Base-by-base conservation (phyloP, 805 yeast genomes). In the Candida maesae region DNA sequence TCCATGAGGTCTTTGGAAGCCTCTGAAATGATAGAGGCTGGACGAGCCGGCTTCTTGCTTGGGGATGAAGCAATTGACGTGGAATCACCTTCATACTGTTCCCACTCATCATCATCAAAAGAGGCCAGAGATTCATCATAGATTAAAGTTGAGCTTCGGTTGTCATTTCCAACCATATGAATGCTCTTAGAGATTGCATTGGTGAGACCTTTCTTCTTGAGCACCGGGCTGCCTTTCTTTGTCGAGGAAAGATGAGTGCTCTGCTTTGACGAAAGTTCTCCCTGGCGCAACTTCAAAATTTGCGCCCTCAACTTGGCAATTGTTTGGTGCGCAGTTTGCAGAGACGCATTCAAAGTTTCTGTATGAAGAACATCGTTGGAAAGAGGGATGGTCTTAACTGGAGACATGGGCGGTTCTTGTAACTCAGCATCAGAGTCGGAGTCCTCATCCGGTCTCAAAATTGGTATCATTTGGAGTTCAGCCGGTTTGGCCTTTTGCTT, bases 261-360 rank as follows among this genome's bases (percentile, higher is more conserved):
- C 17, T 47, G 45, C 27, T 50, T 53, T 12, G 36, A 35, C 12
- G 45, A 36, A 6, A 56, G 31, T 30, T 56, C 60, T 34, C 50
- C 51, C 8, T 54, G 50, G 31, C 61, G 58, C 4, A 59, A 32
- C 36, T 54, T 54, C 17, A 47, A 32, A 17, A 59, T 53, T 42
- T 58, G 59, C 8, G 53, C 64, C 56, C 84, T 73, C 46, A 84
- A 67, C 51, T 73, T 79, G n/a, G 77, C 63, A 35, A 84, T 78
- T 2, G 79, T 73, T 45, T 72, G 69, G 51, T 81, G 77, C 5
- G 90, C 83, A 60, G 74, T 85, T 14, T 70, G 68, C 50, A 86
- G 67, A 18, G 84, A 80, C 0, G 83, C 72, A 47, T 73, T 70
- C 48, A 84, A 61, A 1, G 89, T 80, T 53, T 85, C 90, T 3